Evolutionary conservation across 1,284 basidiomycete species (phyloP), one percentile per base, ranked within the genome.

Genomic region (Cronartium quercuum): DNA sequence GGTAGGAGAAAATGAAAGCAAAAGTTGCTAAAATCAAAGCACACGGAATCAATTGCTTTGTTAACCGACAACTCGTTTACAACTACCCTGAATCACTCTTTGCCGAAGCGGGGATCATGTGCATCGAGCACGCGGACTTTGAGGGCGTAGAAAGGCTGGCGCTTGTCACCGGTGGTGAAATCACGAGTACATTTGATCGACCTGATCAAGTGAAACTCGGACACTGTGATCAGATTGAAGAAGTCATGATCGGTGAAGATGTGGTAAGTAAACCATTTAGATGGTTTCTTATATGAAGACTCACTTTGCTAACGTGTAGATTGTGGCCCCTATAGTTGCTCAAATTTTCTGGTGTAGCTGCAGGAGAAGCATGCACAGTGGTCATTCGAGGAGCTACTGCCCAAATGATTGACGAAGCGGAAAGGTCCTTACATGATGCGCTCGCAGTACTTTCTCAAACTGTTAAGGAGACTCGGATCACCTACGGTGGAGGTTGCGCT

Each of bases 161-260:
- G 0, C 86, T 99, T 5, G 96, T 99, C 29, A 98, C 95, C 13
- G 96, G 96, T 18, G 96, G 96, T 63, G 96, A 99, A 84, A 98
- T 99, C 78, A 90, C 93, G 0, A 91, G 89, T 78, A 98, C 95
- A 0, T 99, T 98, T 80, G 95, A 97, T 75, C 86, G 90, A 38
- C 93, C 96, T 0, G 92, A 96, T 80, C 87, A 92, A 63, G 94
- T 98, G 77, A 93, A 92, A 82, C 88, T 99, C 15, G 96, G 96
- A 34, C 86, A 87, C 66, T 98, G 95, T 82, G 94, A 97, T 77
- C 82, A 92, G 76, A 98, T 99, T 77, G 94, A 98, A 84, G 96
- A 99, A 84, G 90, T 98, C 78, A 98, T 98, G 87, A 98, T 99
- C 79, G 96, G 96, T 51, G 96, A 99, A 84, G 95, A 98, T 84